phyloP scores from a whole-genome alignment of 495 filamentous ascomycete species.

The Penicillium subrubescens region DNA sequence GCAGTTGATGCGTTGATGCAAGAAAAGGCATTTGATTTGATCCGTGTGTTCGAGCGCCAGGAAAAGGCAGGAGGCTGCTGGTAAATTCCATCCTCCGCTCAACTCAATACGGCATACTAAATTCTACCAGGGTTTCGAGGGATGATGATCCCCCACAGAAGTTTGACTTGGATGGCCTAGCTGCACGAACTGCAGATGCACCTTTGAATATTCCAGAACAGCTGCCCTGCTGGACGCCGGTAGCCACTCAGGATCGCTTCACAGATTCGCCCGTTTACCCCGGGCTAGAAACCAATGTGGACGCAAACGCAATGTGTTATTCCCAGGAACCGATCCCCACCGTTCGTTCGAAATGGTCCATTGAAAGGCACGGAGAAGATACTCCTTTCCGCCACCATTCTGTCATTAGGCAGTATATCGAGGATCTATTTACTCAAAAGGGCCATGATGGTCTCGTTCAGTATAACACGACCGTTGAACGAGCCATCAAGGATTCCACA shows the following conservation, averaged over 20 bases:
- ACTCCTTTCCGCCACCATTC: conserved; percentile 44
- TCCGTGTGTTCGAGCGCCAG: conserved; percentile 62
- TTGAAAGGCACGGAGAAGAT: conserved; percentile 37
- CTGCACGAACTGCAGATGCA: conserved; percentile 49
- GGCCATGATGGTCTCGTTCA: conserved; percentile 39
- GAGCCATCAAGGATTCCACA: conserved; percentile 32
- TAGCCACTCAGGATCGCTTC: conserved; percentile 47
- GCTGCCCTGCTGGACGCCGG: conserved; percentile 49
- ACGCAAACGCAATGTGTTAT: conserved; percentile 42
- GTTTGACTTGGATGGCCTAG: conserved; percentile 43
- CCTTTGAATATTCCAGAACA: conserved; percentile 47
- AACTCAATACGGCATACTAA: not conserved
- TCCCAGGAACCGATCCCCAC: conserved; percentile 41
- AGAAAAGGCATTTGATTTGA: conserved; percentile 56
- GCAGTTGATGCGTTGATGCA: conserved; percentile 58
- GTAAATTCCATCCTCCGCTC: conserved; percentile 26
- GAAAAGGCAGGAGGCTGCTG: conserved; percentile 61
- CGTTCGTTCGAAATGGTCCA: conserved; percentile 38
- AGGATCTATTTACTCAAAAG: conserved; percentile 38
- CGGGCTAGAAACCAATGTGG: conserved; percentile 43
- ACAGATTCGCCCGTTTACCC: conserved; percentile 48
- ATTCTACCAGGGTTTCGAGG: conserved; percentile 45
- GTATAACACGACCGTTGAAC: conserved; percentile 47
- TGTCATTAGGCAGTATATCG: conserved; percentile 42
- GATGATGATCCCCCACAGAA: conserved; percentile 30